phyloP scores from a whole-genome alignment of 805 yeast genomes.

The Suhomyces sp. region DNA sequence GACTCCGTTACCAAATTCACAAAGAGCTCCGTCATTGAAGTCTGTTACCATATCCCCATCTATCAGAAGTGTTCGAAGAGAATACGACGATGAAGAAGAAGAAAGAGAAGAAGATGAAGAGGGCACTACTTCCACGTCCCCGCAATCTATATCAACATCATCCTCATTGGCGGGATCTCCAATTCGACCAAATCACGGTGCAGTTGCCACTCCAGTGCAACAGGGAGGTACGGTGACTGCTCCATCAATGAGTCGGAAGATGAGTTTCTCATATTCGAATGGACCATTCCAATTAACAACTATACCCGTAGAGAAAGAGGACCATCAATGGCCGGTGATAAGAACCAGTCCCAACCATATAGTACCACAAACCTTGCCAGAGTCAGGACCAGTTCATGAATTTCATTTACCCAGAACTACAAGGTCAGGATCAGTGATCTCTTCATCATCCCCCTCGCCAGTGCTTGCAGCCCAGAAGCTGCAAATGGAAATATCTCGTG shows the following conservation, averaged over 20 bases:
- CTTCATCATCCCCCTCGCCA: slow-evolving; percentile 4
- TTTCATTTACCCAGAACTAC: slow-evolving; percentile 2
- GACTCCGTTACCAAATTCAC: slow-evolving; percentile 16
- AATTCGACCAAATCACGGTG: background rate
- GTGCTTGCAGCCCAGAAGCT: slow-evolving; percentile 1
- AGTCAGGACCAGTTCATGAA: slow-evolving; percentile 9
- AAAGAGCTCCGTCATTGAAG: slow-evolving; percentile 37
- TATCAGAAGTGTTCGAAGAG: slow-evolving; percentile 14
- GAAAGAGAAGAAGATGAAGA: too few relatives aligned
- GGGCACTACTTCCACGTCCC: slow-evolving; percentile 13
- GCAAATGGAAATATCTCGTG: background rate
- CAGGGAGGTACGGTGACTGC: too few relatives aligned
- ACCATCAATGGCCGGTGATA: slow-evolving; percentile 6
- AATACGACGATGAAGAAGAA: slow-evolving; percentile 8
- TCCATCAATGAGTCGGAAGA: slow-evolving; percentile 13
- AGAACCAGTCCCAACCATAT: slow-evolving; percentile 6
- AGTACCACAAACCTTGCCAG: slow-evolving; percentile 2
- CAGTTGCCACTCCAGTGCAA: background rate
- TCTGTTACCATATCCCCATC: slow-evolving; percentile 41
- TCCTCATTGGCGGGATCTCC: slow-evolving; percentile 6
- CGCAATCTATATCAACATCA: slow-evolving; percentile 16
- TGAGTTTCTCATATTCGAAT: slow-evolving; percentile 14
- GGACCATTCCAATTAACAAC: slow-evolving; percentile 6
- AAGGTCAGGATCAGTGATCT: background rate
- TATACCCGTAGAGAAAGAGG: slow-evolving; percentile 2